phyloP scores from a whole-genome alignment of 2,329 filamentous ascomycete species.

The Clarireedia monteithiana region DNA sequence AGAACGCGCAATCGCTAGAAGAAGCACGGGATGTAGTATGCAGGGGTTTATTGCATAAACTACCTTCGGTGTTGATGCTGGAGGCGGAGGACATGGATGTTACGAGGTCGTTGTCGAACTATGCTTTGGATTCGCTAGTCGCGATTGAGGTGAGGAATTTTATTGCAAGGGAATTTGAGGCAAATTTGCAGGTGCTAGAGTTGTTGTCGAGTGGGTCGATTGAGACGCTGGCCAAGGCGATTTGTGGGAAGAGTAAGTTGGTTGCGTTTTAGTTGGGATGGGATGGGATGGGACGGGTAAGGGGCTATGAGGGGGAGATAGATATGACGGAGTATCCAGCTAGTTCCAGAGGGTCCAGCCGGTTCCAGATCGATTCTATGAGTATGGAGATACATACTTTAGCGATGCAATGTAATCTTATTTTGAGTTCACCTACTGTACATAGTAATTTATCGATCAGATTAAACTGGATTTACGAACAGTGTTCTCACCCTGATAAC shows the following conservation, averaged over 20 bases:
- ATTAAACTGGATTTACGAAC: no score
- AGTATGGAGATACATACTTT: no score
- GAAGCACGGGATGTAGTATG: slow-evolving; percentile 40
- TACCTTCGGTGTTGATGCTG: slow-evolving; percentile 42
- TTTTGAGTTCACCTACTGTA: no score
- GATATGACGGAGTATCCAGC: not conserved
- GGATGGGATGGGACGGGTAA: not conserved
- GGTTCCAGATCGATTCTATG: no score
- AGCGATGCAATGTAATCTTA: no score
- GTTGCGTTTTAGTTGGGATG: slow-evolving; percentile 13
- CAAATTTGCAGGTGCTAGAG: slow-evolving; percentile 44
- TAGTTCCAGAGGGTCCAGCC: no score
- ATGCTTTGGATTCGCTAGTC: slow-evolving; percentile 30
- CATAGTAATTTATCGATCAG: no score
- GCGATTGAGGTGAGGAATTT: slow-evolving; percentile 29
- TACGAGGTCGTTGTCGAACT: slow-evolving; percentile 37
- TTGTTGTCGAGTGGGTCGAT: slow-evolving; percentile 45
- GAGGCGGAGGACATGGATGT: slow-evolving; percentile 42
- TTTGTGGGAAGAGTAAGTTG: slow-evolving; percentile 36
- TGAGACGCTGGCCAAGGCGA: slow-evolving; percentile 39
- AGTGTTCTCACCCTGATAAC: no score
- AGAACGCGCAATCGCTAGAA: slow-evolving; percentile 34
- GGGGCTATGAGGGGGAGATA: no score
- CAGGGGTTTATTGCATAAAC: slow-evolving; percentile 39
- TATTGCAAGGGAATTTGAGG: slow-evolving; percentile 35